Percentiles rank a stretch among this genome's conserved stretches.
Evolutionary conservation across 306 rosid species (phyloP).

Genomic region (Dalbergia cochinchinensis): DNA sequence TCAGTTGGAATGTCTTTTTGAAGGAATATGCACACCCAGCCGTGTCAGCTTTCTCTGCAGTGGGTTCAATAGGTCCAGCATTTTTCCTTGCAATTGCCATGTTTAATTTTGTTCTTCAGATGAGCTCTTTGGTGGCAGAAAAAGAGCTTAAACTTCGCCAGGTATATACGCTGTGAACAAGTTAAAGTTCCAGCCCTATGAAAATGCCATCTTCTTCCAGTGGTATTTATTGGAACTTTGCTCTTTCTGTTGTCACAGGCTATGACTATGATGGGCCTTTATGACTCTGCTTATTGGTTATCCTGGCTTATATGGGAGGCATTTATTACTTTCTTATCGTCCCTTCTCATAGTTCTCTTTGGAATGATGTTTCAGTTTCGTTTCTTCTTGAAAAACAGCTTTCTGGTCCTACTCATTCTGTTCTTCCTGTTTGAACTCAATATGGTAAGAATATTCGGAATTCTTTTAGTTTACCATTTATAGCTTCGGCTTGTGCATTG

Average conservation of each 20-base stretch:
- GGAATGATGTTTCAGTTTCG: conserved; percentile 89
- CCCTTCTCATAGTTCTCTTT: conserved; percentile 78
- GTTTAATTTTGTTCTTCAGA: conserved; percentile 93
- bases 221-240: not conserved
- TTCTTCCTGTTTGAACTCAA: conserved; percentile 91
- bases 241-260: conserved; percentile 61
- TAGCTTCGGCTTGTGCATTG: conserved; percentile 12
- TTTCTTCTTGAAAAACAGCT: conserved; percentile 81
- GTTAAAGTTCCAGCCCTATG: not conserved
- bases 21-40: conserved; percentile 89
- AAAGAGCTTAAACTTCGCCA: conserved; percentile 96
- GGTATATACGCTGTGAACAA: conserved; percentile 50
- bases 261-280: conserved; percentile 95
- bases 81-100: conserved; percentile 86
- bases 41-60: conserved; percentile 50
- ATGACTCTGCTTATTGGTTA: conserved; percentile 89
- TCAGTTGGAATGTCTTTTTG: conserved; percentile 74
- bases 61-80: conserved; percentile 60
- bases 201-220: not conserved
- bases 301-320: conserved; percentile 96
- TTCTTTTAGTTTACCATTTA: conserved; percentile 8
- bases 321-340: conserved; percentile 63
- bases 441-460: conserved; percentile 66
- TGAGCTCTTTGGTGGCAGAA: conserved; percentile 76
- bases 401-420: conserved; percentile 62